Evolutionary conservation across 108 stramenopile genomes (phyloP).

Genomic region (Discostella pseudostelligera): DNA sequence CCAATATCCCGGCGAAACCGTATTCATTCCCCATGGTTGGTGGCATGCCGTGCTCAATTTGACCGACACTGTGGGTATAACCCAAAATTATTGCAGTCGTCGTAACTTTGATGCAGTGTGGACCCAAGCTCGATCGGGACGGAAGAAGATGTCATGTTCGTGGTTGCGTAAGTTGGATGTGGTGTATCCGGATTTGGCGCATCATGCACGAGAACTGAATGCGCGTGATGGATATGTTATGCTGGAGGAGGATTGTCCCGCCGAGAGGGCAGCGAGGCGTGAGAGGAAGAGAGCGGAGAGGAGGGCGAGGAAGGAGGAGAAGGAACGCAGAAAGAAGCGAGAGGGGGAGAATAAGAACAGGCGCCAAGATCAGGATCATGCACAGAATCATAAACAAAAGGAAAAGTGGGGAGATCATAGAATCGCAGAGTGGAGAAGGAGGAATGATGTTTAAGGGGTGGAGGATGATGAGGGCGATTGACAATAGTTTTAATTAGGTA

Average conservation of each 20-base stretch:
- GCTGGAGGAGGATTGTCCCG: conserved; percentile 71
- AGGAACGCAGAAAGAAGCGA: conserved; percentile 13
- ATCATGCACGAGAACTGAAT: conserved; percentile 76
- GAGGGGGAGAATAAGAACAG: conserved; percentile 23
- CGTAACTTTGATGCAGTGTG: conserved; percentile 94
- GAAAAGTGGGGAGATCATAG: conserved; percentile 52
- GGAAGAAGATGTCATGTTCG: conserved; percentile 93
- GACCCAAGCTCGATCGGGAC: conserved; percentile 86
- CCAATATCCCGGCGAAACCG: conserved; percentile 95
- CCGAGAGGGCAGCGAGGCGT: conserved; percentile 40
- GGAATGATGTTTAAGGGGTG: neutral
- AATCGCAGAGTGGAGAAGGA: conserved; percentile 27
- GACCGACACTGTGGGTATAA: conserved; percentile 93
- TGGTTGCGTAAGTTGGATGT: conserved; percentile 80
- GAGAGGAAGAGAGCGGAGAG: conserved; percentile 47
- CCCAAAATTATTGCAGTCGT: conserved; percentile 95
- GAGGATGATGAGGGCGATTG: too few relatives aligned
- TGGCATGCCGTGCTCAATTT: conserved; percentile 98
- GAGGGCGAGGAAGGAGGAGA: conserved; percentile 23
- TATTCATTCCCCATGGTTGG: conserved; percentile 96
- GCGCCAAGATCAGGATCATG: conserved; percentile 24
- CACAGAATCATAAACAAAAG: conserved; percentile 13
- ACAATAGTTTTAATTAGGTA: too few relatives aligned
- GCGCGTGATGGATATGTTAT: conserved; percentile 81
- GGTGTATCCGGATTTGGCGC: conserved; percentile 72